phyloP scores from a whole-genome alignment of 2,329 filamentous ascomycete species.

The Scedosporium apiospermum region DNA sequence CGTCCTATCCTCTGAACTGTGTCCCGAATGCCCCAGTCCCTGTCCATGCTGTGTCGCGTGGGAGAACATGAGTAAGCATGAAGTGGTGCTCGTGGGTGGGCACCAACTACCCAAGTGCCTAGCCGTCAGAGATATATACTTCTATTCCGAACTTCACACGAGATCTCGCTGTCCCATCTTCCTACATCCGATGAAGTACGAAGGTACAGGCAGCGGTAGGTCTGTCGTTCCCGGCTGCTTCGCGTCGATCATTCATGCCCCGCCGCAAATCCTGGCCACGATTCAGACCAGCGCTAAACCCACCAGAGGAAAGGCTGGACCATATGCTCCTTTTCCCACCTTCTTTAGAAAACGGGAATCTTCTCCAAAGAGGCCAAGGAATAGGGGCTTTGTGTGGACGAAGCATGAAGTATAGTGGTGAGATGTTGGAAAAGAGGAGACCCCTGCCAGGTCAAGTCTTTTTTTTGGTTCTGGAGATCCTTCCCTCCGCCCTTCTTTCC shows the following conservation, averaged over 20 bases:
- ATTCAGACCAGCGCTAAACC: background rate
- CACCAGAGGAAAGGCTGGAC: background rate
- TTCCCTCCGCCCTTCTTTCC: background rate
- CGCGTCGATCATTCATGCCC: slow-evolving; percentile 4
- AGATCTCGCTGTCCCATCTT: background rate
- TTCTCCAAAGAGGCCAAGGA: too few species aligned
- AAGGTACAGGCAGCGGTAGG: too few species aligned
- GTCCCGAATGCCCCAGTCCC: too few species aligned
- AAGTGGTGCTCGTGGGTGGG: too few species aligned
- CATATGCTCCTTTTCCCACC: background rate
- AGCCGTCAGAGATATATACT: too few species aligned
- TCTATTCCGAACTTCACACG: background rate
- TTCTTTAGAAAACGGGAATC: too few species aligned
- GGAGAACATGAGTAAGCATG: too few species aligned
- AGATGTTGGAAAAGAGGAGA: background rate
- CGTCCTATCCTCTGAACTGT: too few species aligned
- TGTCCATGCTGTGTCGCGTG: too few species aligned
- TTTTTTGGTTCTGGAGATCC: background rate
- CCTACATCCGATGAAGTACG: background rate
- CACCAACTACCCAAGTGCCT: too few species aligned
- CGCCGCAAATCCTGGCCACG: background rate
- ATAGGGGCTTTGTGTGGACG: too few species aligned
- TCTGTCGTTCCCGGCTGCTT: background rate
- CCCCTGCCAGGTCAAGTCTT: background rate
- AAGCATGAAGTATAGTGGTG: too few species aligned